Evolutionary conservation across 2,329 filamentous ascomycete species (phyloP).

Genomic region (Curvularia sp.): DNA sequence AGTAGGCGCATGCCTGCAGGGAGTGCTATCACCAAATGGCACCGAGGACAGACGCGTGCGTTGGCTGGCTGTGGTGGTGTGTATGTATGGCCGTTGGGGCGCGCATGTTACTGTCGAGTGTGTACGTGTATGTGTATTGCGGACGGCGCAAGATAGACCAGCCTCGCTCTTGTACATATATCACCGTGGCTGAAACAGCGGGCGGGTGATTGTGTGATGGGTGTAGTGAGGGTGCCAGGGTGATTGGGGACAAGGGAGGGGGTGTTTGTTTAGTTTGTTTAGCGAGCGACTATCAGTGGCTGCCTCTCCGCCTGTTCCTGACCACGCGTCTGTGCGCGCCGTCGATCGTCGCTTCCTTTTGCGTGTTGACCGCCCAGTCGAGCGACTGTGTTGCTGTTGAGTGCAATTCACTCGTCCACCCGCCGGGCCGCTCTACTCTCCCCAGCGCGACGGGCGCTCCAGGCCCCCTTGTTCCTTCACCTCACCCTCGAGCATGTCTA

Average conservation of each 20-base stretch:
- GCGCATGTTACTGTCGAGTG: not conserved
- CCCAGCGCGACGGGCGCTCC: constrained; percentile 12
- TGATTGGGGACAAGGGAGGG: not conserved
- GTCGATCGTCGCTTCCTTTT: constrained; percentile 22
- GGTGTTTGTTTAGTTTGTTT: constrained; percentile 22
- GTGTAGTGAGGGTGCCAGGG: not conserved
- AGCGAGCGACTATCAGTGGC: constrained; percentile 16
- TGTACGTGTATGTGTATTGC: not conserved
- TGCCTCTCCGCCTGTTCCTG: constrained; percentile 19
- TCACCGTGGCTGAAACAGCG: constrained; percentile 1
- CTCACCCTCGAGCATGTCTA: not conserved
- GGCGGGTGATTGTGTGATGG: not conserved
- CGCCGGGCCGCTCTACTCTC: constrained; percentile 18
- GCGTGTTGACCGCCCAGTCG: constrained; percentile 16
- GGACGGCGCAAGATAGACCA: not conserved
- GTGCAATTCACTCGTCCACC: constrained; percentile 18
- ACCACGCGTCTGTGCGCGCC: constrained; percentile 17
- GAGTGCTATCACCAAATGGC: constrained; percentile 12
- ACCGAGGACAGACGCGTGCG: constrained; percentile 16
- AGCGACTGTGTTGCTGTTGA: not conserved
- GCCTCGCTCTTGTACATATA: not conserved
- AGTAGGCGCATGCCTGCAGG: constrained; percentile 6
- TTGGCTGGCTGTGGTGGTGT: not conserved
- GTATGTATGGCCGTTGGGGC: not conserved
- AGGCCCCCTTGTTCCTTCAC: constrained; percentile 13